phyloP scores from a whole-genome alignment of 495 filamentous ascomycete genomes.

The Apodospora peruviana region DNA sequence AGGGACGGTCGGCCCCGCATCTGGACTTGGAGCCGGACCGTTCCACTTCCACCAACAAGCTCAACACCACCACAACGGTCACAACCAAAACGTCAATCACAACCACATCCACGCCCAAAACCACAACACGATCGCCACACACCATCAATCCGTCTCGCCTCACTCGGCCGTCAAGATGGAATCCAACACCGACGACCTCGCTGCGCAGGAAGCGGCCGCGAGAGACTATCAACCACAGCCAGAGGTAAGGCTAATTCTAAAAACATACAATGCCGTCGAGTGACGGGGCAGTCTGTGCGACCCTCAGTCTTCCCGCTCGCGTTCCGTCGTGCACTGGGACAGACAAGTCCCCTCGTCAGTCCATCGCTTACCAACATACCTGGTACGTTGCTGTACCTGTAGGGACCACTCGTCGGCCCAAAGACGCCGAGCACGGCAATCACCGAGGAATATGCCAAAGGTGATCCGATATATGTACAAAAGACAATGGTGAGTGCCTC shows the following conservation, averaged over 20 bases:
- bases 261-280: no score
- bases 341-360: no score
- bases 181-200: slow-evolving; percentile 32
- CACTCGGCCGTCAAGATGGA: slow-evolving; percentile 34
- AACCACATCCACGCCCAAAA: no score
- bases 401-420: slow-evolving; percentile 81
- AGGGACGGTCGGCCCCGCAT: slow-evolving; percentile 25
- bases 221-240: slow-evolving; percentile 61
- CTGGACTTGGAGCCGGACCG: slow-evolving; percentile 7
- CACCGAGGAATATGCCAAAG: slow-evolving; percentile 83
- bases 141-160: slow-evolving; percentile 5
- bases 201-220: slow-evolving; percentile 51
- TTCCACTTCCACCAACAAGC: slow-evolving; percentile 15
- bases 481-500: slow-evolving; percentile 86
- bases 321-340: no score
- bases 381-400: slow-evolving; percentile 1
- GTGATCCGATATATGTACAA: slow-evolving; percentile 73
- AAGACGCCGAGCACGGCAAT: slow-evolving; percentile 73
- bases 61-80: slow-evolving; percentile 14
- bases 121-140: slow-evolving; percentile 20
- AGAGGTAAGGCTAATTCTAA: slow-evolving; percentile 42
- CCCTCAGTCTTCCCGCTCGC: no score
- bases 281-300: no score
- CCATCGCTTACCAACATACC: no score
- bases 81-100: no score